phyloP scores from a whole-genome alignment of 495 filamentous ascomycete species.

The Corynascus novoguineensis region DNA sequence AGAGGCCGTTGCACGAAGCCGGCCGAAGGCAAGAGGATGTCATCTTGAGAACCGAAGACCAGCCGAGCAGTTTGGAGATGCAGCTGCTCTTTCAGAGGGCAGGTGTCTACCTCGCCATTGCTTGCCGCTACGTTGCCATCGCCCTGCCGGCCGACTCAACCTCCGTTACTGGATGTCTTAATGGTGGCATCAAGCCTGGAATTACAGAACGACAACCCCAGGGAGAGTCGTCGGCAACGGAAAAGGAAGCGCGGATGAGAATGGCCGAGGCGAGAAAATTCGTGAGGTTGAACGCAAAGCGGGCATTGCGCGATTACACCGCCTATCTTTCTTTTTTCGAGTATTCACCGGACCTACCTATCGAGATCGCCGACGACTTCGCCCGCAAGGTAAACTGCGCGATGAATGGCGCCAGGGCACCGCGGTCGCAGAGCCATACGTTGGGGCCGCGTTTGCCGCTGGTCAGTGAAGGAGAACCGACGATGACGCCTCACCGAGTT shows the following conservation, averaged over 20 bases:
- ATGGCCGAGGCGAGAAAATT: conserved; percentile 56
- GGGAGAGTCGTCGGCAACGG: conserved; percentile 20
- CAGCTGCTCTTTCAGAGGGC: conserved; percentile 74
- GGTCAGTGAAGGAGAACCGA: conserved; percentile 1
- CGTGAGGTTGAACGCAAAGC: conserved; percentile 65
- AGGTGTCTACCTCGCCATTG: conserved; percentile 65
- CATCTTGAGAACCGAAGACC: conserved; percentile 60
- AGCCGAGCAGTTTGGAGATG: conserved; percentile 64
- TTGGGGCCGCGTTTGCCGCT: conserved; percentile 8
- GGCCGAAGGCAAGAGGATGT: conserved; percentile 46
- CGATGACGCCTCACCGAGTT: conserved; percentile 20
- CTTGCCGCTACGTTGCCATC: conserved; percentile 51
- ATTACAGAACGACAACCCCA: conserved; percentile 21
- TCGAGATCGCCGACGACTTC: conserved; percentile 62
- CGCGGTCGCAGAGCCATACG: conserved; percentile 17
- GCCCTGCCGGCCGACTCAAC: conserved; percentile 8
- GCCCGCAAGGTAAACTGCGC: conserved; percentile 56
- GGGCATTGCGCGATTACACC: conserved; percentile 64
- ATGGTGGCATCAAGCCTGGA: neutral
- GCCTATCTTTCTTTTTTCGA: conserved; percentile 65
- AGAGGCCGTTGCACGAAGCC: conserved; percentile 31
- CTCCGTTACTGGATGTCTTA: neutral
- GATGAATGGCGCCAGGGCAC: conserved; percentile 34
- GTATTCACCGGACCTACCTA: conserved; percentile 64
- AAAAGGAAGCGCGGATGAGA: conserved; percentile 39